phyloP scores from a whole-genome alignment of 768 basidiomycete species.

The Termitomyces sp. region DNA sequence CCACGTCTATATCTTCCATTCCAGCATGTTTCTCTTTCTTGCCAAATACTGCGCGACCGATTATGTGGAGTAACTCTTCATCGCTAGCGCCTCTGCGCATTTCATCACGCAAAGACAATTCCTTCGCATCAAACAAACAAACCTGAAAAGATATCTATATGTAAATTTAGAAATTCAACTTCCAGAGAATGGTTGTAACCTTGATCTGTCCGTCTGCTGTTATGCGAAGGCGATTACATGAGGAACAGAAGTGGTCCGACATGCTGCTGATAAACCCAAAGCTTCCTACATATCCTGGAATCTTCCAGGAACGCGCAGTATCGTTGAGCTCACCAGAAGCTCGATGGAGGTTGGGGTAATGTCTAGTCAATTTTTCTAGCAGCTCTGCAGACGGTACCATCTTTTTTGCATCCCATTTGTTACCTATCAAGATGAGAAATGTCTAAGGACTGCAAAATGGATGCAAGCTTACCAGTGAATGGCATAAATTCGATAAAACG shows the following conservation, averaged over 20 bases:
- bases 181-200: constrained; percentile 27
- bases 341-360: constrained; percentile 49
- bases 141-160: constrained; percentile 40
- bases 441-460: background rate
- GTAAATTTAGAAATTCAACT: background rate
- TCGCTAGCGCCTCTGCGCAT: constrained; percentile 65
- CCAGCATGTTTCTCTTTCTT: constrained; percentile 83
- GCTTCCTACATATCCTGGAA: constrained; percentile 65
- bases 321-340: constrained; percentile 67
- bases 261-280: constrained; percentile 91
- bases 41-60: constrained; percentile 57
- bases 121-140: constrained; percentile 81
- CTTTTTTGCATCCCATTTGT: constrained; percentile 78
- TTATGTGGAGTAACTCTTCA: constrained; percentile 50
- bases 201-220: constrained; percentile 93
- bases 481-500: constrained; percentile 96
- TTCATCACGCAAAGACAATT: constrained; percentile 75
- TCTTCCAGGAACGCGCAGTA: constrained; percentile 75
- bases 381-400: constrained; percentile 75
- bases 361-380: constrained; percentile 40
- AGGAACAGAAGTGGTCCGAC: constrained; percentile 89
- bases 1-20: constrained; percentile 76
- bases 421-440: constrained; percentile 41
- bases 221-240: constrained; percentile 78
- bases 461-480: constrained; percentile 60